phyloP scores from a whole-genome alignment of 495 filamentous ascomycete genomes.

The Hypoxylon fragiforme region DNA sequence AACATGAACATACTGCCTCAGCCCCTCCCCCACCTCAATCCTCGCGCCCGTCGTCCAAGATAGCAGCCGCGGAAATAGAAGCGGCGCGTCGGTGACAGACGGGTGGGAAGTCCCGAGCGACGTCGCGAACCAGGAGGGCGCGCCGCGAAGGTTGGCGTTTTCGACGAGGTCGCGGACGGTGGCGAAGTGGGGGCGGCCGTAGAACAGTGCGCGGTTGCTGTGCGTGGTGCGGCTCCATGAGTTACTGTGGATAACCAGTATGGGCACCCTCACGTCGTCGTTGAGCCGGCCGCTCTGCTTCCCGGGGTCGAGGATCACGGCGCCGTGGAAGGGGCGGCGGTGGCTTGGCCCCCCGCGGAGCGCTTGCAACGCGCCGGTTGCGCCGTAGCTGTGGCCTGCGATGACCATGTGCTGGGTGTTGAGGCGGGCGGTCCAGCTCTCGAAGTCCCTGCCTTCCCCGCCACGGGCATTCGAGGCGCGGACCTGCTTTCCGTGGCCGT shows the following conservation, averaged over 20 bases:
- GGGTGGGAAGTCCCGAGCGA: slow-evolving; percentile 54
- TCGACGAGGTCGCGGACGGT: slow-evolving; percentile 51
- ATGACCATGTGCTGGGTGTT: slow-evolving; percentile 49
- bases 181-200: slow-evolving; percentile 56
- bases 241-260: slow-evolving; percentile 54
- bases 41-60: slow-evolving; percentile 53
- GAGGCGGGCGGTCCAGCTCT: slow-evolving; percentile 40
- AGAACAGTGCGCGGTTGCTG: slow-evolving; percentile 47
- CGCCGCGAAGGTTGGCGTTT: slow-evolving; percentile 39
- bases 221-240: no score
- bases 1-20: slow-evolving; percentile 51
- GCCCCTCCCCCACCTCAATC: slow-evolving; percentile 44
- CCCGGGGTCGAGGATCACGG: slow-evolving; percentile 55
- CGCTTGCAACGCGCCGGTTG: slow-evolving; percentile 55
- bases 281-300: slow-evolving; percentile 58
- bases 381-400: slow-evolving; percentile 58
- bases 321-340: slow-evolving; percentile 45
- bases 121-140: slow-evolving; percentile 57
- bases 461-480: slow-evolving; percentile 39
- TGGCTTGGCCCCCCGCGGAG: slow-evolving; percentile 44
- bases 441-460: slow-evolving; percentile 38
- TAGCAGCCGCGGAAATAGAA: slow-evolving; percentile 53
- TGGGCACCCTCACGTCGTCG: slow-evolving; percentile 51
- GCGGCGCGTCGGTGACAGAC: slow-evolving; percentile 57
- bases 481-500: slow-evolving; percentile 43